These are phyloP conservation scores for Amauroascus niger DNA, from an alignment of 2,329 filamentous ascomycete genomes.

Conservation along the genomic window DNA sequence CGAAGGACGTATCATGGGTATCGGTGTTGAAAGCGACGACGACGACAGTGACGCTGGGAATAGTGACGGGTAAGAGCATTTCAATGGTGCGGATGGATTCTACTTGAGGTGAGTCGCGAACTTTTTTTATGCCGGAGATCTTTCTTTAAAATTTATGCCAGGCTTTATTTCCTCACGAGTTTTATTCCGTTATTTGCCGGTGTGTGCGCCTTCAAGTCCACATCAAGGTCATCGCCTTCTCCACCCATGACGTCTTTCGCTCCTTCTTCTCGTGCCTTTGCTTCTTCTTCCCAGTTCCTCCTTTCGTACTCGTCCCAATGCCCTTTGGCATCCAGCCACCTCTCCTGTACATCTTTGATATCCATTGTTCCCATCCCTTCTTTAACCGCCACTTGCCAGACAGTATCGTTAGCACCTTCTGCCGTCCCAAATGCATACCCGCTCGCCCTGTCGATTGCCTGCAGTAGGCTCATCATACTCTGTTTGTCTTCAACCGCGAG, in stretches of 20 bases:
- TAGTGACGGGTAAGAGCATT: slow-evolving; percentile 24
- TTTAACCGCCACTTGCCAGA: slow-evolving; percentile 96
- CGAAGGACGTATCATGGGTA: slow-evolving; percentile 35
- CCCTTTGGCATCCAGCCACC: slow-evolving; percentile 86
- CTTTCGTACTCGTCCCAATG: slow-evolving; percentile 74
- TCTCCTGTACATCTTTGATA: slow-evolving; percentile 81
- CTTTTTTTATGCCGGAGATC: not conserved
- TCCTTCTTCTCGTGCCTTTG: slow-evolving; percentile 41
- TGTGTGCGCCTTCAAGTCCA: slow-evolving; percentile 32
- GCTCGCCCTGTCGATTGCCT: slow-evolving; percentile 80
- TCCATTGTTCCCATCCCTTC: slow-evolving; percentile 61
- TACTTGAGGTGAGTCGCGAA: slow-evolving; percentile 6
- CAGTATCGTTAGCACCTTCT: slow-evolving; percentile 84
- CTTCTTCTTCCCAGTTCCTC: slow-evolving; percentile 65
- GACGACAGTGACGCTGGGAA: slow-evolving; percentile 41
- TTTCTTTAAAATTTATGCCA: not conserved
- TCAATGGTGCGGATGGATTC: slow-evolving; percentile 9
- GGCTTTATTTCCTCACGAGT: slow-evolving; percentile 51
- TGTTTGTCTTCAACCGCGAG: slow-evolving; percentile 93
- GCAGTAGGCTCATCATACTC: slow-evolving; percentile 86
- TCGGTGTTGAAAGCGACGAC: slow-evolving; percentile 39
- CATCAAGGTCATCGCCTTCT: slow-evolving; percentile 26
- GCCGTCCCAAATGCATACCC: slow-evolving; percentile 88
- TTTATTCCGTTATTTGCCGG: slow-evolving; percentile 58
- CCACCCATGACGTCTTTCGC: slow-evolving; percentile 18